Evolutionary conservation across 768 basidiomycete genomes (phyloP), one percentile per base, ranked within the genome.

Genomic region (Tubosaeta sp.): DNA sequence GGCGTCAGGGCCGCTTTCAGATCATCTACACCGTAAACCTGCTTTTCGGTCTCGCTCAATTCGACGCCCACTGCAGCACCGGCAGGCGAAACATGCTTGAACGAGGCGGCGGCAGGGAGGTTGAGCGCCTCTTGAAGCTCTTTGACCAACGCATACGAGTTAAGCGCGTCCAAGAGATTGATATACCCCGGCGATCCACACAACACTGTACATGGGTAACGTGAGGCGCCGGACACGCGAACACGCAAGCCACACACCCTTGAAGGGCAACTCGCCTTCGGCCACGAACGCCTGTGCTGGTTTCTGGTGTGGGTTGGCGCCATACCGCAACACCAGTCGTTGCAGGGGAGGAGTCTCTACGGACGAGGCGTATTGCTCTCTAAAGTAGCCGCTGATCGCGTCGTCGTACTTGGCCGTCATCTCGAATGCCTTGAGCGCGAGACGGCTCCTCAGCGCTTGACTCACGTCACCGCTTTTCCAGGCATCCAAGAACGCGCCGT

Each of bases 31-130:
- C 93, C 95, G 57, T 97, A 98, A 1, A 98, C 94, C 60, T 88
- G 84, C 64, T 94, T 91, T 71, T 97, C 94, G 0, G 76, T 79
- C 25, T 89, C 86, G 58, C 84, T 78, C 39, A 99, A 78, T 63
- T 81, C 81, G 49, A 96, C 67, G 21, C 94, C 95, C 12, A 97
- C 90, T 24, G 94, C 96, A 6, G 90, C 94, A 45, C 96, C 96
- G 2, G 96, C 96, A 11, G 96, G 96, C 16, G 95, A 98, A 53
- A 99, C 96, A 64, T 99, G 96, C 74, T 99, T 99, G 84, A 98
- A 99, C 1, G 94, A 97, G 0, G 96, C 95, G 12, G 96, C 95
- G 13, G 96, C 96, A 16, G 96, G 94, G 41, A 98, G 82, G 31
- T 76, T 71, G 50, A 98, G 81, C 1, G 90, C 90, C 51, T 83